Evolutionary conservation across 1,284 basidiomycete species (phyloP), one percentile per base, ranked within the genome.

Genomic region (Ustilago sp.): DNA sequence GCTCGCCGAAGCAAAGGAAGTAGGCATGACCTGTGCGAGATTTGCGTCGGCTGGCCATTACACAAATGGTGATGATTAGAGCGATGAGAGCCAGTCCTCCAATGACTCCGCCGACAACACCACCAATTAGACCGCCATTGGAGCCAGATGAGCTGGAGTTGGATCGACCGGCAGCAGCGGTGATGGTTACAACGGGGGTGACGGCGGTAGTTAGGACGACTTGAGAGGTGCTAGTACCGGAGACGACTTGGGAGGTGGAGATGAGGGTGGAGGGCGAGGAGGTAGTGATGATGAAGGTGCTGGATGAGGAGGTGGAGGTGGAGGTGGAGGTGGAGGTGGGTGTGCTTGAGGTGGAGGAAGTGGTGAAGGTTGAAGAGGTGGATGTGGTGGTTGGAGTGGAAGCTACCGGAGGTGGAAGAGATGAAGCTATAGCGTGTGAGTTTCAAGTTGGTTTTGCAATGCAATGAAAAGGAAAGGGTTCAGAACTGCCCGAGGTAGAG

Each of bases 91-190:
- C 69, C 8, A 80, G 63, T 13, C 81, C 81, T 2, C 80, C 81
- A 4, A 83, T 69, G 15, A 83, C 80, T 28, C 81, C 81, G 31
- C 81, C 81, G 2, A 82, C 81, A 28, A 82, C 72, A 28, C 80
- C 81, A 17, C 81, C 81, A 34, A 83, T 81, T 50, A 80, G 66
- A 23, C 70, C 81, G 3, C 61, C 77, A 57, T 83, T 83, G 69
- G 50, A 43, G 63, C 65, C 63, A 52, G 59, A 65, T n/a, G 77
- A 64, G 38, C 63, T 65, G 9, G 50, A 28, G 38, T 59, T n/a
- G 52, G 62, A 11, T 28, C 59, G 55, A 19, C 31, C 45, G 38
- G 68, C 60, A 15, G 68, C 55, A 8, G 65, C 58, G 12, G 74
- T 76, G 23, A 61, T 51, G 54, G 74, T 76, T 34, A 76, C 74